Conservation (phyloP, 164 flowering plant species). For the Macadamia tetraphylla region DNA sequence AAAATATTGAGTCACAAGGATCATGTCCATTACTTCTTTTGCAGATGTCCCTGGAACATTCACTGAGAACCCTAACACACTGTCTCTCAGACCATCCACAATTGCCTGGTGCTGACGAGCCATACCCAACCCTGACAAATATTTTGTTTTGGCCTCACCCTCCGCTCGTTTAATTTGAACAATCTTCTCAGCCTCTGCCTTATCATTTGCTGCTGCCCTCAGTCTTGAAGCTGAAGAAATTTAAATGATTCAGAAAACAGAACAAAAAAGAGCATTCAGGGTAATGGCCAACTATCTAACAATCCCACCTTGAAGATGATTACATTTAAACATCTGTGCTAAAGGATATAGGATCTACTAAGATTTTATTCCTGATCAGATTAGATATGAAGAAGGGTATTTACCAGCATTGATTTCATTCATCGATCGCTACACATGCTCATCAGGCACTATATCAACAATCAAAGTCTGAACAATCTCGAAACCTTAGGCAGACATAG, state of each 20-base stretch:
- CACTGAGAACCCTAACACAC: slow-evolving; percentile 62
- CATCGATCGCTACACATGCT: slow-evolving; percentile 84
- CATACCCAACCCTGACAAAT: slow-evolving; percentile 50
- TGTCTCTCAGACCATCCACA: slow-evolving; percentile 76
- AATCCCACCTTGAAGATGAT: background rate
- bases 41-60: slow-evolving; percentile 58
- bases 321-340: no score
- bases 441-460: slow-evolving; percentile 83
- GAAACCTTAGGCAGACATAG: slow-evolving; percentile 74
- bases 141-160: slow-evolving; percentile 59
- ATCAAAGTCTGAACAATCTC: slow-evolving; percentile 86
- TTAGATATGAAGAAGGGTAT: background rate
- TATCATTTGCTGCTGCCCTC: slow-evolving; percentile 51
- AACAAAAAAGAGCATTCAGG: background rate
- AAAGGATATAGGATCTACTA: no score
- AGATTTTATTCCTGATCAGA: no score
- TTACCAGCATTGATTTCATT: slow-evolving; percentile 90
- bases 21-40: slow-evolving; percentile 66
- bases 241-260: background rate
- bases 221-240: slow-evolving; percentile 54
- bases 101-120: slow-evolving; percentile 63
- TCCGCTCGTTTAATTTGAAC: slow-evolving; percentile 52
- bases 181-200: slow-evolving; percentile 59
- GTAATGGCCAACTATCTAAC: background rate
- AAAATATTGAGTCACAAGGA: slow-evolving; percentile 56